Base-by-base conservation (phyloP, 116 monocot genomes). In the Papilionanthe hybrid region DNA sequence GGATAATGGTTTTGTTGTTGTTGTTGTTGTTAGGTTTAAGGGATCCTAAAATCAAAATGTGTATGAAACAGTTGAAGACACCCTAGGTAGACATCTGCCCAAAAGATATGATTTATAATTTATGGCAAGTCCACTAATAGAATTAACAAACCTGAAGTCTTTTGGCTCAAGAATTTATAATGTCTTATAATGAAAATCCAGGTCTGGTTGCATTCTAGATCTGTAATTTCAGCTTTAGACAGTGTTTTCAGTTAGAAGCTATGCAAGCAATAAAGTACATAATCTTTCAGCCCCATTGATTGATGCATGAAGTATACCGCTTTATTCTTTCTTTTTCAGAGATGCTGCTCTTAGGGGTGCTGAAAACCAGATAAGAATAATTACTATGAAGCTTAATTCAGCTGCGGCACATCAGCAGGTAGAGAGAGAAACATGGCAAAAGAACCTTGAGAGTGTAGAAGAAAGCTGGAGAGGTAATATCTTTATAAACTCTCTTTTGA, bases 371-470 rank as follows among this genome's bases (percentile, higher is more conserved):
- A 77, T 91, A 77, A 87, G 78, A 82, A 81, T 75, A 48, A 66
- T 87, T 30, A 81, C 81, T 49, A 76, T 74, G 66, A 92, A 98
- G 75, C 86, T 98, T 79, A 86, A 91, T 81, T 83, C 92, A 73
- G 72, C 88, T 78, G 86, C 78, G 75, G 79, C 87, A 67, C 86
- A 78, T n/a, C 88, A 85, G 78, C 82, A 85, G 71, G 86, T 85
- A 75, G 97, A 94, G 72, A 97, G 88, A 80, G 94, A 97, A 88
- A 28, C 77, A 55, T 94, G 92, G 91, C 86, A 88, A 80, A 97
- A 87, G 82, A 88, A 81, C 77, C 75, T 94, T 55, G 92, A 91
- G 15, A 83, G 56, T 60, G 48, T 88, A 49, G 97, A 97, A 88
- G 92, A 92, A 82, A 90, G 41, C 78, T 96, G 94, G 94, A 97